Conservation (phyloP, 192 early-diverging fungal species). For the Linnemannia schmuckeri region DNA sequence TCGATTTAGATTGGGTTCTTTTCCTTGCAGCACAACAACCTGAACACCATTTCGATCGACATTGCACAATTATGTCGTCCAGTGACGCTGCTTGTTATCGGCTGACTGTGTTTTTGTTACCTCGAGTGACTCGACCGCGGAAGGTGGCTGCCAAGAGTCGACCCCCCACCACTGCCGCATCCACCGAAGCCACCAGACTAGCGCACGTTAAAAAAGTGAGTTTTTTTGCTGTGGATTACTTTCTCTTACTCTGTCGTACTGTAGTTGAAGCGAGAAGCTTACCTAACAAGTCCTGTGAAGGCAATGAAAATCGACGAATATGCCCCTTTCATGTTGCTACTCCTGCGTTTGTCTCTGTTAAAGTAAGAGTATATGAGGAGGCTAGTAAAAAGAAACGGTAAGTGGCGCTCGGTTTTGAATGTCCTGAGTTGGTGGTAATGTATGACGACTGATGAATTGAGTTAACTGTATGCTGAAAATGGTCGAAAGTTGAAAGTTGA, state of each 20-base stretch:
- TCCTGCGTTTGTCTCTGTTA: background rate
- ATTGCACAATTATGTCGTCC: too few species aligned
- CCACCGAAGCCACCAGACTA: background rate
- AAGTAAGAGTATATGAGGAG: background rate
- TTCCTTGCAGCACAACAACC: too few species aligned
- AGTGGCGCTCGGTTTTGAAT: background rate
- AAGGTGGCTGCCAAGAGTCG: slow-evolving; percentile 16
- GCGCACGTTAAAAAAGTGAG: background rate
- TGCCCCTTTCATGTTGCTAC: background rate
- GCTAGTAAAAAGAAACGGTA: background rate
- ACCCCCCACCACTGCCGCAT: slow-evolving; percentile 15
- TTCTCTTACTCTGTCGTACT: too few species aligned
- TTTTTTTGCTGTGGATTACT: too few species aligned
- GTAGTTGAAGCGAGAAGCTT: background rate
- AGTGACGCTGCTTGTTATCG: too few species aligned
- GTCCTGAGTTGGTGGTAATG: background rate
- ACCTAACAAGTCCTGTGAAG: background rate
- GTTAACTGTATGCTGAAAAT: too few species aligned
- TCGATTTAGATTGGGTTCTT: background rate
- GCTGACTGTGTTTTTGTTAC: background rate
- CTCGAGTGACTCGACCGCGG: slow-evolving; percentile 21
- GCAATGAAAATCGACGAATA: background rate
- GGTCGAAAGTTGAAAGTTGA: background rate
- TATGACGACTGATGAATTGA: too few species aligned
- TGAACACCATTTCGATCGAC: too few species aligned